These are phyloP conservation scores for Metarhizium guizhouense DNA, from an alignment of 2,329 filamentous ascomycete genomes.

Conservation along the genomic window DNA sequence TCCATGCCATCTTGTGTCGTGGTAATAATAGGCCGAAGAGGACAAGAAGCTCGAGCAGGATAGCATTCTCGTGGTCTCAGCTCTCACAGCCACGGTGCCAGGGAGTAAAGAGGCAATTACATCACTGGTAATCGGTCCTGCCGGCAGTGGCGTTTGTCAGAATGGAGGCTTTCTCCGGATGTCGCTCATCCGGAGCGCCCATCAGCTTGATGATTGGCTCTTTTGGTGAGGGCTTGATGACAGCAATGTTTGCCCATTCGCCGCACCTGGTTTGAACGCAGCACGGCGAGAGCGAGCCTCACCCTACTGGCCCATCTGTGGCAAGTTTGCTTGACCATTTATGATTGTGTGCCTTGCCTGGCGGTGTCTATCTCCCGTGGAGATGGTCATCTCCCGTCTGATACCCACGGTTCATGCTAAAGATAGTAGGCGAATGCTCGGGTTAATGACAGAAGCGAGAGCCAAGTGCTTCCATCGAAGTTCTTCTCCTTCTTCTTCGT, in stretches of 20 bases:
- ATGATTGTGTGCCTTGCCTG: not conserved
- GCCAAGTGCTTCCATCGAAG: no score
- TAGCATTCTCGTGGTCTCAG: not conserved
- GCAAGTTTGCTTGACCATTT: not conserved
- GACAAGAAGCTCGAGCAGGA: not conserved
- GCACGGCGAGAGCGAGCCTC: not conserved
- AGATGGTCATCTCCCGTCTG: no score
- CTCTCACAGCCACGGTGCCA: not conserved
- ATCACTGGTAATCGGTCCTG: not conserved
- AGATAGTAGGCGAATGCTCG: no score
- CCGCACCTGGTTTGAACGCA: not conserved
- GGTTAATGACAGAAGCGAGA: not conserved
- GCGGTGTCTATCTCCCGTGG: no score
- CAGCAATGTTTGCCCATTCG: not conserved
- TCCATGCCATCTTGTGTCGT: not conserved
- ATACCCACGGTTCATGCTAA: no score
- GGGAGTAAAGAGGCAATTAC: not conserved
- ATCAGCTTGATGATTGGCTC: not conserved
- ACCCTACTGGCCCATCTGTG: no score
- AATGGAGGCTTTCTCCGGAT: not conserved
- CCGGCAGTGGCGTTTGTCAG: not conserved
- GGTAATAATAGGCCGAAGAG: not conserved
- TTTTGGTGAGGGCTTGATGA: not conserved
- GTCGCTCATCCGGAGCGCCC: not conserved
- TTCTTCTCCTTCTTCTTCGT: not conserved